Evolutionary conservation across 1,284 basidiomycete species (phyloP), one percentile per base, ranked within the genome.

Genomic region (Ganoderma boninense): DNA sequence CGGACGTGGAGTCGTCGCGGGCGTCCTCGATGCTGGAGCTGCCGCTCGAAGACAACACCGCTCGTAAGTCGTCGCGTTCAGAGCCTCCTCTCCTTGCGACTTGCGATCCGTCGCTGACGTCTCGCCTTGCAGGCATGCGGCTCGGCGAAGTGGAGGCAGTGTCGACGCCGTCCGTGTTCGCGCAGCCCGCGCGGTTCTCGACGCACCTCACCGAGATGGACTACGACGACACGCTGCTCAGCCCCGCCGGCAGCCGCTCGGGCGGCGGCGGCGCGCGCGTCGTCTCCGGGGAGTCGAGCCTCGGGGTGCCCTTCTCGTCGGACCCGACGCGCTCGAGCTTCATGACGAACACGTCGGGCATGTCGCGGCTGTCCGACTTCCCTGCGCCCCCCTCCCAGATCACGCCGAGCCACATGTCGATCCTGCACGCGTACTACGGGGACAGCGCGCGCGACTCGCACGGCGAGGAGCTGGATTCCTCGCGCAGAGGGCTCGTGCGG

Each of bases 321-420:
- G 84, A 89, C 74, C 67, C 74, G 63, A 59, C 80, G 77, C 88
- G 92, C 35, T 88, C 88, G 74, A 94, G 92, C 77, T 90, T 87
- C 78, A 82, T 90, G 84, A 93, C 92, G 1, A 85, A 82, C 42
- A 89, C 87, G 1, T 88, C 88, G 0, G 83, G 83, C 43, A 74
- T 80, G 35, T 93, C 92, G 1, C 85, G 85, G 13, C 85, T 94
- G n/a, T 92, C 91, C 6, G 92, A 93, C 75, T 94, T 94, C 78
- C 92, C 92, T 1, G 81, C 80, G 13, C 92, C 87, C 2, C 91
- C 92, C 6, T 74, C 73, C 13, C 72, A 76, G 67, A 54, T 74
- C 69, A 70, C 74, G 44, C 68, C 73, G 13, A 72, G 70, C 62
- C 74, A 77, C 61, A 64, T 75, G 64, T 75, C 75, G 1, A 73